Evolutionary conservation across 768 basidiomycete species (phyloP).

Genomic region (Porpolomopsis calyptriformis): DNA sequence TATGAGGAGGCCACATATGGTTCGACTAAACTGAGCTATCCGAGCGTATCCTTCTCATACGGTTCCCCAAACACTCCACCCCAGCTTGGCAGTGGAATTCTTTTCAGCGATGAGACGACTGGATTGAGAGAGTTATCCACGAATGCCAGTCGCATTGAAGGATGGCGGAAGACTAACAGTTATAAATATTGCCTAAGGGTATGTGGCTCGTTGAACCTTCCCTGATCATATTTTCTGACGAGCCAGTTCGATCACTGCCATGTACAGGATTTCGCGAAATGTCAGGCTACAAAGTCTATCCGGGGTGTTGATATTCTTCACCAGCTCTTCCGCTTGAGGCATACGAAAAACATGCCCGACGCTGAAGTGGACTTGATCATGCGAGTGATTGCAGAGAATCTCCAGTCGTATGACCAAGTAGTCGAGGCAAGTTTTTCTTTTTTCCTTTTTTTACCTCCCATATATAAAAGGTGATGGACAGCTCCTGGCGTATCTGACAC

Average conservation of each 20-base stretch:
- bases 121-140: slow-evolving; percentile 59
- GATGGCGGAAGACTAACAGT: slow-evolving; percentile 77
- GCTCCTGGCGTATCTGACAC: slow-evolving; percentile 72
- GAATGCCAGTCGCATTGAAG: slow-evolving; percentile 83
- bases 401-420: slow-evolving; percentile 79
- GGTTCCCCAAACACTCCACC: slow-evolving; percentile 29
- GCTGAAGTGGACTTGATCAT: slow-evolving; percentile 68
- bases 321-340: slow-evolving; percentile 73
- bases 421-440: slow-evolving; percentile 54
- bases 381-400: slow-evolving; percentile 56
- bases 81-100: slow-evolving; percentile 71
- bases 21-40: slow-evolving; percentile 65
- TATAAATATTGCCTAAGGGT: slow-evolving; percentile 70
- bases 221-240: slow-evolving; percentile 4
- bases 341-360: slow-evolving; percentile 61
- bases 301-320: slow-evolving; percentile 77
- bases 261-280: slow-evolving; percentile 56
- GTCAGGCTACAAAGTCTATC: slow-evolving; percentile 46
- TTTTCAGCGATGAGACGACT: slow-evolving; percentile 61
- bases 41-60: slow-evolving; percentile 43
- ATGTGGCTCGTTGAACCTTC: slow-evolving; percentile 4
- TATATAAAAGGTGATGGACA: slow-evolving; percentile 20
- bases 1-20: slow-evolving; percentile 85
- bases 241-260: slow-evolving; percentile 7
- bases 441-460: slow-evolving; percentile 1